These are phyloP conservation scores for Claviceps pusilla DNA, from an alignment of 2,329 filamentous ascomycete genomes.

Conservation along the genomic window DNA sequence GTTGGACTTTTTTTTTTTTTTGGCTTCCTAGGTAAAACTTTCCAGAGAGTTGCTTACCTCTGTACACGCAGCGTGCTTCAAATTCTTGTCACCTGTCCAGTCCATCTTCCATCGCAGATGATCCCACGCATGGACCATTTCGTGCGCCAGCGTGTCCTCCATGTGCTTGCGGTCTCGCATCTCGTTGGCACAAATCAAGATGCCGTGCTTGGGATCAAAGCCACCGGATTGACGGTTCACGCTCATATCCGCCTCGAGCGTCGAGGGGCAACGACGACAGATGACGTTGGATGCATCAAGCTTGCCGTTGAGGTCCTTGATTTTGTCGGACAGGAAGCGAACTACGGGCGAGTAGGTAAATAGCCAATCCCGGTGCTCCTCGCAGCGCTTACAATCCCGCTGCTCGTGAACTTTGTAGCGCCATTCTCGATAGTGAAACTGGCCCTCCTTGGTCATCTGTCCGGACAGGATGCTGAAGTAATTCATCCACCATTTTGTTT, in stretches of 20 bases:
- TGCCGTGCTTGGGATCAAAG: conserved; percentile 75
- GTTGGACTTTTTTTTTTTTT: too few relatives aligned
- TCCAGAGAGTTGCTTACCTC: conserved; percentile 45
- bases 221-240: conserved; percentile 59
- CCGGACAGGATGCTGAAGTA: conserved; percentile 73
- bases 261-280: conserved; percentile 61
- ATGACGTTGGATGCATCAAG: conserved; percentile 62
- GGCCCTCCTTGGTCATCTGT: conserved; percentile 51
- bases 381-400: conserved; percentile 66
- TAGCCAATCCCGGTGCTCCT: conserved; percentile 69
- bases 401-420: conserved; percentile 63
- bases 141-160: conserved; percentile 88
- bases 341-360: conserved; percentile 74
- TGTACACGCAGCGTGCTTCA: conserved; percentile 84
- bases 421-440: conserved; percentile 62
- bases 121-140: conserved; percentile 97
- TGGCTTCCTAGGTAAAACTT: not conserved
- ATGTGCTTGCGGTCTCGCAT: conserved; percentile 64
- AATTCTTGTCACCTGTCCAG: conserved; percentile 50
- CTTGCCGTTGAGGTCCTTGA: conserved; percentile 61
- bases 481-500: conserved; percentile 57
- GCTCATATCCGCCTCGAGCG: conserved; percentile 39
- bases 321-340: conserved; percentile 72
- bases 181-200: conserved; percentile 85
- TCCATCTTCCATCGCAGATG: conserved; percentile 84